phyloP scores from a whole-genome alignment of 306 rosid genomes.

The Potentilla sterilis region DNA sequence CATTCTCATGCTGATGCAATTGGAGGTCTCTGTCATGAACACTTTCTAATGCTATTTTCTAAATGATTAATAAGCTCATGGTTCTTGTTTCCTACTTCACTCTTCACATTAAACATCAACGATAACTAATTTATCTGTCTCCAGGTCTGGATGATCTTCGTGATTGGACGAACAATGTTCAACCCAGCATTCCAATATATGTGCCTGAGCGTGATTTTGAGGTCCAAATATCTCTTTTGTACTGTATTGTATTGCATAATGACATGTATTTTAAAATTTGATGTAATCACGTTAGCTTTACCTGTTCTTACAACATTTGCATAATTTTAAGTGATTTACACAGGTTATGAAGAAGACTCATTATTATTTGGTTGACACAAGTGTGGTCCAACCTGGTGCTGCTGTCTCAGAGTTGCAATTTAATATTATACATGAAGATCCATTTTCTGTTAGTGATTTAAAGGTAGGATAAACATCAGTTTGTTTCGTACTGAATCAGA shows the following conservation, averaged over 20 bases:
- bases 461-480: slow-evolving; percentile 46
- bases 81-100: slow-evolving; percentile 15
- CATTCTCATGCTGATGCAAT: slow-evolving; percentile 99
- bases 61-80: slow-evolving; percentile 16
- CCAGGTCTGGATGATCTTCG: slow-evolving; percentile 94
- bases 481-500: neutral
- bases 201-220: slow-evolving; percentile 86
- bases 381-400: slow-evolving; percentile 74
- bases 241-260: slow-evolving; percentile 5
- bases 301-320: neutral
- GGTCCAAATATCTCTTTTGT: slow-evolving; percentile 47
- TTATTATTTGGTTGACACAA: slow-evolving; percentile 84
- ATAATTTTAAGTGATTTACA: slow-evolving; percentile 31
- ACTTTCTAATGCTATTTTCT: slow-evolving; percentile 34
- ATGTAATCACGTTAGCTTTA: neutral
- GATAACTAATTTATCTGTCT: neutral
- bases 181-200: slow-evolving; percentile 75
- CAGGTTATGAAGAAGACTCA: slow-evolving; percentile 97
- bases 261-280: neutral
- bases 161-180: slow-evolving; percentile 98
- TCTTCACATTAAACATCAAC: neutral
- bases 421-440: slow-evolving; percentile 62
- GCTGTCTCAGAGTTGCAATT: slow-evolving; percentile 93
- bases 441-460: slow-evolving; percentile 65
- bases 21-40: slow-evolving; percentile 75